Conservation (phyloP, 2,329 filamentous ascomycete species). For the Monosporascus sp. region DNA sequence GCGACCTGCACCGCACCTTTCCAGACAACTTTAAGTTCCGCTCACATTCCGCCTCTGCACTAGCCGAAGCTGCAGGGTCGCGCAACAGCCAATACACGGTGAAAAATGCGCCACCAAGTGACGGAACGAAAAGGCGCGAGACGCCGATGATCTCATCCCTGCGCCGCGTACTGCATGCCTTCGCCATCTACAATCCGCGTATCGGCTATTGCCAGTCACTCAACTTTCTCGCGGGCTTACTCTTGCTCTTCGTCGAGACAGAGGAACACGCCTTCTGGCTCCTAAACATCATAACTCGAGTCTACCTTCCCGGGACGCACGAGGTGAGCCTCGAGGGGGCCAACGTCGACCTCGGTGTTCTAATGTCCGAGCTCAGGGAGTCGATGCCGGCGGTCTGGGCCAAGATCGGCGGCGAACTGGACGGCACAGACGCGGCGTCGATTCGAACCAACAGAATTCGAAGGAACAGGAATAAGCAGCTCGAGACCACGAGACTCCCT, state of each 20-base stretch:
- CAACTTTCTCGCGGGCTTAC: conserved; percentile 86
- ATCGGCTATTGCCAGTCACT: conserved; percentile 96
- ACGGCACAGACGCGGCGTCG: conserved; percentile 33
- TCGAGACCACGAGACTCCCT: conserved; percentile 57
- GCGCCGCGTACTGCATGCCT: conserved; percentile 80
- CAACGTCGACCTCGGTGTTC: conserved; percentile 87
- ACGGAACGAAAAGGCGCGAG: conserved; percentile 42
- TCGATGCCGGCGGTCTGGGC: conserved; percentile 78
- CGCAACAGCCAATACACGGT: conserved; percentile 33
- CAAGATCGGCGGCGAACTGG: conserved; percentile 77
- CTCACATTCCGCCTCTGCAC: conserved; percentile 33
- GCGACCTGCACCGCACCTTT: conserved; percentile 89
- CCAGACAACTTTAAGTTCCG: conserved; percentile 92
- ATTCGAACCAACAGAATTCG: conserved; percentile 34
- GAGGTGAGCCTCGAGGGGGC: conserved; percentile 85
- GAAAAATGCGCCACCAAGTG: conserved; percentile 20
- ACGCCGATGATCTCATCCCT: conserved; percentile 75
- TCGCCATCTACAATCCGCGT: conserved; percentile 81
- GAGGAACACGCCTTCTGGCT: conserved; percentile 93
- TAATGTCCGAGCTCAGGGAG: conserved; percentile 83
- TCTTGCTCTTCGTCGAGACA: conserved; percentile 79
- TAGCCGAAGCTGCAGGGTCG: conserved; percentile 25
- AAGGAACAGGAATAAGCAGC: conserved; percentile 33
- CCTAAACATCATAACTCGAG: conserved; percentile 83
- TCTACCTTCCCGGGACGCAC: conserved; percentile 86